Base-by-base conservation (phyloP, 2,329 filamentous ascomycete species). In the Elsinoe fawcettii region DNA sequence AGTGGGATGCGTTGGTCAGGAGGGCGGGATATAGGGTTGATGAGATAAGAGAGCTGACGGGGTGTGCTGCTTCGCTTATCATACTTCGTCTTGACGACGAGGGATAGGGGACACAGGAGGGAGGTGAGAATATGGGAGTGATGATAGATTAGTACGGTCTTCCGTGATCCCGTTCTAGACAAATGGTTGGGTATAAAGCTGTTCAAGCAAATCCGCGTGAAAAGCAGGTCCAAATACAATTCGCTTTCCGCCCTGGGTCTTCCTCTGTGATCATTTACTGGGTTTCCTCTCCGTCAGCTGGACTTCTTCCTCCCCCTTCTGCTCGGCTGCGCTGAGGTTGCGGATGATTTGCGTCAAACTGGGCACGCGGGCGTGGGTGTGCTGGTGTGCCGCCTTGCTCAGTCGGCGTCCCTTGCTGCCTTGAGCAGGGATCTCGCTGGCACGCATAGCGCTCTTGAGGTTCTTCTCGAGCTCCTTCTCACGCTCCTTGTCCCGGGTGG, bases 1-100 rank as follows among this genome's bases (percentile, higher is more conserved):
- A 72, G 1, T 73, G 71, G 71, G 61, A 66, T 16, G 67, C 71
- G 51, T 69, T 73, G 25, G 34, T 20, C 25, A 22, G n/a, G 18
- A 20, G 36, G 44, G 37, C 41, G 39, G 41, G 39, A 23, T 39
- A 32, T 9, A 32, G 34, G 44, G 18, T 36, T 9, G 32, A 18
- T 25, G 25, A 47, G 41, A 34, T 44, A 6, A 32, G 9, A 37
- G 22, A n/a, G 41, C 7, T 36, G 39, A 18, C 20, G 27, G 36
- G 32, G 30, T 58, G 46, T 46, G 47, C 51, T 32, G 46, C 23
- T 41, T 22, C 27, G 16, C 39, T 47, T 47, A 32, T 51, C 2
- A 23, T 58, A 25, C 18, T 36, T 20, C 11, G n/a, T 3, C 3
- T 58, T 11, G n/a, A 51, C 16, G 46, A 32, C 14, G 2, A 27